Evolutionary conservation across 2,329 filamentous ascomycete species (phyloP), one percentile per base, ranked within the genome.

Genomic region (Talaromyces sp.): DNA sequence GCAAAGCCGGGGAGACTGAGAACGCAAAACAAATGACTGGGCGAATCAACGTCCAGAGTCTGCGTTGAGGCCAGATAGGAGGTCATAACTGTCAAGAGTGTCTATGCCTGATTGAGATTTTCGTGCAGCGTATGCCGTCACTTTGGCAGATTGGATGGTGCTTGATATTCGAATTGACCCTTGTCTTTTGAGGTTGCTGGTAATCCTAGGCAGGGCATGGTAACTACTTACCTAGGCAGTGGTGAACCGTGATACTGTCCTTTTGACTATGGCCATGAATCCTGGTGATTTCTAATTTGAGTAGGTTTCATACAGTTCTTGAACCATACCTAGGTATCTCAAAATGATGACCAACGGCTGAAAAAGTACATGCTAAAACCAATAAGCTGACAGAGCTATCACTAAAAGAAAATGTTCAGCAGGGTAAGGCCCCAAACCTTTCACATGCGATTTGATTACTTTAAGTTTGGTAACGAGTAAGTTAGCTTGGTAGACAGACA

Each of bases 91-190:
- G 33, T 39, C 33, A 22, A 19, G 33, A 56, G 33, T 31, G 49
- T 37, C 52, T 56, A 56, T 54, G 19, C 52, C 52, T 56, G n/a
- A 37, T 56, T 56, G 52, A 56, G 52, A 56, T 37, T 25, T 56
- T 11, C 52, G n/a, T 56, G 52, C 52, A 56, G 52, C 52, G 6
- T 56, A 15, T 56, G 52, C 52, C 33, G 52, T 56, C 52, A 56
- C 31, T 56, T 35, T 56, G 49, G 37, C 31, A 8, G n/a, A 22
- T n/a, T 54, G 19, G 27, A 35, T 19, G 10, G 22, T 17, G 47
- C 47, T 27, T 22, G 8, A 49, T 49, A 22, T 3, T 49, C 27
- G 45, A 47, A 15, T 5, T 5, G 11, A 13, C 19, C 41, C 41
- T 39, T 13, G 37, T 15, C 17, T 43, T 10, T 4, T 50, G 25